Base-by-base conservation (phyloP, 164 flowering plant genomes). In the Vitis amurensis region DNA sequence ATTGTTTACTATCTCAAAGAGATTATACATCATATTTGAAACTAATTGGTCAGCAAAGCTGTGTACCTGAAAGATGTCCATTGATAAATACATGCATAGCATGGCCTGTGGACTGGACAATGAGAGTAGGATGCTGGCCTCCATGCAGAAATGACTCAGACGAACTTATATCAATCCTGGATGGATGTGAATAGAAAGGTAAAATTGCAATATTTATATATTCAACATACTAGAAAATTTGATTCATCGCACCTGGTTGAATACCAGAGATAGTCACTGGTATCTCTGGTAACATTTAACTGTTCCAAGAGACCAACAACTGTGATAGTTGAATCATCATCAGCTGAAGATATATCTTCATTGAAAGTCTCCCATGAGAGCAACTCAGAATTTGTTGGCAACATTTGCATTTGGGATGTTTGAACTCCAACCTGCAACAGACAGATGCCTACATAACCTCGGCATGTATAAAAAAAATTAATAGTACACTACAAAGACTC, bases 251-350 rank as follows among this genome's bases (percentile, higher is more conserved):
- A 83, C 90, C 83, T 82, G n/a, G 90, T 83, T 23, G 66, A 73
- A 72, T 85, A 87, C 90, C 88, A 87, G 6, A 87, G 83, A 62
- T 85, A 87, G 60, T 87, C 90, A 66, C 78, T 85, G 9, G 72
- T 30, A 75, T 85, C 90, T 74, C 82, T 78, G 5, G 90, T 87
- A 49, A 77, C 72, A 53, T 79, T 87, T 50, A 87, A 10, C 74
- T 87, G 90, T 57, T 87, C 90, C 76, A 85, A 51, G 14, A 87
- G 82, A 50, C 87, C 91, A 29, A 9, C 2, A 4, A 50, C 65
- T 2, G 77, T 66, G n/a, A 76, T 48, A 16, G 61, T 63, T 52
- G 78, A 59, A 59, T 64, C 79, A 23, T 64, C 75, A 29, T 72
- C 74, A 27, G 50, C 23, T 4, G 83, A 67, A 27, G 74, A 78